Conservation (phyloP, 495 filamentous ascomycete species). For the Talaromyces trachyspermus region DNA sequence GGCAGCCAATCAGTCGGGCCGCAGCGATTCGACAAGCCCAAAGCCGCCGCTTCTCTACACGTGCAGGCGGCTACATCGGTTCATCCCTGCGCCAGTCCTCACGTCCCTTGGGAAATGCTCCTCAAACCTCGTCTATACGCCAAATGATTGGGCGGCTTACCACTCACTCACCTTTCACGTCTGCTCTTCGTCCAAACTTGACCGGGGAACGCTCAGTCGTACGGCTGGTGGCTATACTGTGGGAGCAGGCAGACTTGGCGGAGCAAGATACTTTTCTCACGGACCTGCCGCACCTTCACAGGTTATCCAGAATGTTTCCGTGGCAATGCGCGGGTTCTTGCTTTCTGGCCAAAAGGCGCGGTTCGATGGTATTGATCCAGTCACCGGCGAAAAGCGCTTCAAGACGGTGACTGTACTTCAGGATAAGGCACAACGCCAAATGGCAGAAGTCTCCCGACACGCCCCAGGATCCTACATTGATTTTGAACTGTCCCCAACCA, state of each 20-base stretch:
- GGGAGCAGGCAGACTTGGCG: slow-evolving; percentile 60
- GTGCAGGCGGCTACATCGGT: slow-evolving; percentile 56
- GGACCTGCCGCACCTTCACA: slow-evolving; percentile 76
- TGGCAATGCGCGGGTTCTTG: slow-evolving; percentile 82
- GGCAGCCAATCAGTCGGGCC: slow-evolving; percentile 64
- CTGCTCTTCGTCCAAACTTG: slow-evolving; percentile 82
- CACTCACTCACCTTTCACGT: slow-evolving; percentile 78
- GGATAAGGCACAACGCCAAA: slow-evolving; percentile 56
- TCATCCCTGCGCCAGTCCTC: slow-evolving; percentile 42
- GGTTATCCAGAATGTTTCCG: slow-evolving; percentile 89
- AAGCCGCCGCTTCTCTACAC: slow-evolving; percentile 66
- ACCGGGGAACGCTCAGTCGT: slow-evolving; percentile 81
- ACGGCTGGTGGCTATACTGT: slow-evolving; percentile 81
- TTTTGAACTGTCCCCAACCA: slow-evolving; percentile 78
- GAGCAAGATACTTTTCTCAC: slow-evolving; percentile 84
- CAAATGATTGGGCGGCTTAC: slow-evolving; percentile 58
- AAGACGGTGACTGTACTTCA: slow-evolving; percentile 61
- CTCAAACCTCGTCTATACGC: slow-evolving; percentile 59
- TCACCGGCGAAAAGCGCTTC: slow-evolving; percentile 69
- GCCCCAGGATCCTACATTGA: slow-evolving; percentile 74
- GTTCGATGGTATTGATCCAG: slow-evolving; percentile 64
- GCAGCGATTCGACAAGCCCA: slow-evolving; percentile 68
- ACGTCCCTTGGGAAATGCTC: slow-evolving; percentile 55
- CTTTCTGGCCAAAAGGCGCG: slow-evolving; percentile 79
- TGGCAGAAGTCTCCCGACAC: slow-evolving; percentile 43